Base-by-base conservation (phyloP, 2,329 filamentous ascomycete species). In the Aspergillus sergii region DNA sequence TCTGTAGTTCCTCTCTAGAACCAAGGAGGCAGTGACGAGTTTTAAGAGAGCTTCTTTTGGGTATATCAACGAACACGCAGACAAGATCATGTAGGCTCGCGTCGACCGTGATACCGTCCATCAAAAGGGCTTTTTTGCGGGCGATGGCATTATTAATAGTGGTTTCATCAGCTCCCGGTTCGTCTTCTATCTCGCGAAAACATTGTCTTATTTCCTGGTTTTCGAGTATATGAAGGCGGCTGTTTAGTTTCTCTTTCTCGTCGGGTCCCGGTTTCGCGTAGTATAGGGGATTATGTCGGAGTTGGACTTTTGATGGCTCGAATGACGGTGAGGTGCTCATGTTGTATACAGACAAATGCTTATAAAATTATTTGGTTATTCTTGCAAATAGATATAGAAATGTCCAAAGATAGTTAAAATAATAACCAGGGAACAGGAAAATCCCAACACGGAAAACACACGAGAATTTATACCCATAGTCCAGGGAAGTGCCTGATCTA, bases 41-140 rank as follows among this genome's bases (percentile, higher is more conserved):
- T n/a, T 19, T n/a, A 19, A n/a, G 39, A n/a, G 7, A 16, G 6
- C 1, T 3, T 2, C 1, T 10, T 3, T 4, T 3, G 16, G 39
- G 16, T n/a, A 41, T 9, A 10, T 41, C 39, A 8, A 41, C 39
- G 19, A 41, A 41, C 39, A 41, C 39, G 16, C 39, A 41, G 16
- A 41, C 16, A 4, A 41, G 39, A 10, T 41, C 39, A 10, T 41
- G 39, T 19, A 41, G 39, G 39, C 39, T 41, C 39, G 39, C 39
- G 9, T 41, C 39, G 8, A 41, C 39, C 7, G 39, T 41, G 39
- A 41, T 41, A 10, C 39, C 39, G 7, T 41, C 39, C 2, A 10
- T 41, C 3, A 41, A 1, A 1, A 41, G 39, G 16, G 16, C 19
- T 5, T 41, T 41, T n/a, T 41, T 41, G 19, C 39, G 39, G 39